Evolutionary conservation across 2,329 filamentous ascomycete genomes (phyloP).

Genomic region (Neonectria hederae): DNA sequence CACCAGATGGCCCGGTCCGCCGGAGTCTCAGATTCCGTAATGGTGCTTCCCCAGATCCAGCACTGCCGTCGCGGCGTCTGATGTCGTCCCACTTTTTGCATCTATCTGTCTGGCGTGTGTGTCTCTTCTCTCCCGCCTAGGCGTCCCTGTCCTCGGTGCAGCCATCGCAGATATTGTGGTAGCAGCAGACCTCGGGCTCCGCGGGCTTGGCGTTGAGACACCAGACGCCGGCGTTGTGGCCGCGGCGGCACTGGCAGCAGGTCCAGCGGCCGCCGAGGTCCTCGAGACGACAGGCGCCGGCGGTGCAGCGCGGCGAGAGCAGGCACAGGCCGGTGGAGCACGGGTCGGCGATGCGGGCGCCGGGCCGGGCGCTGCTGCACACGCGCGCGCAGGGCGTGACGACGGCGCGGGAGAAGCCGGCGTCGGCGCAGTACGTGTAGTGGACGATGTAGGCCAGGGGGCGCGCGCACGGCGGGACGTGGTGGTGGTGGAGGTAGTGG

Average conservation of each 20-base stretch:
- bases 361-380: slow-evolving; percentile 17
- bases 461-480: slow-evolving; percentile 54
- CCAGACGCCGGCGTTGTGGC: slow-evolving; percentile 56
- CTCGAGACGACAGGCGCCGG: slow-evolving; percentile 58
- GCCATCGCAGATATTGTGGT: slow-evolving; percentile 58
- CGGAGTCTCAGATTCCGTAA: background rate
- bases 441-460: slow-evolving; percentile 53
- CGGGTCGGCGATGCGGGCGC: slow-evolving; percentile 52
- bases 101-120: too few relatives aligned
- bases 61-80: background rate
- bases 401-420: slow-evolving; percentile 43
- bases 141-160: slow-evolving; percentile 47
- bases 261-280: slow-evolving; percentile 60
- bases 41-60: background rate
- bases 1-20: background rate
- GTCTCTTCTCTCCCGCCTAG: background rate
- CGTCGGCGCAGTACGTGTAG: slow-evolving; percentile 55
- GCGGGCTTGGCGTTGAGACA: slow-evolving; percentile 57
- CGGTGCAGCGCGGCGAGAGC: slow-evolving; percentile 55
- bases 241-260: slow-evolving; percentile 60
- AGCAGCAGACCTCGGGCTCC: slow-evolving; percentile 62
- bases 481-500: slow-evolving; percentile 63
- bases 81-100: background rate
- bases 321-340: slow-evolving; percentile 58
- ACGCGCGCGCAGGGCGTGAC: slow-evolving; percentile 36